Evolutionary conservation across 169 alveolate genomes (phyloP), one percentile per base, ranked within the genome.

Genomic region (Eimeria mitis): DNA sequence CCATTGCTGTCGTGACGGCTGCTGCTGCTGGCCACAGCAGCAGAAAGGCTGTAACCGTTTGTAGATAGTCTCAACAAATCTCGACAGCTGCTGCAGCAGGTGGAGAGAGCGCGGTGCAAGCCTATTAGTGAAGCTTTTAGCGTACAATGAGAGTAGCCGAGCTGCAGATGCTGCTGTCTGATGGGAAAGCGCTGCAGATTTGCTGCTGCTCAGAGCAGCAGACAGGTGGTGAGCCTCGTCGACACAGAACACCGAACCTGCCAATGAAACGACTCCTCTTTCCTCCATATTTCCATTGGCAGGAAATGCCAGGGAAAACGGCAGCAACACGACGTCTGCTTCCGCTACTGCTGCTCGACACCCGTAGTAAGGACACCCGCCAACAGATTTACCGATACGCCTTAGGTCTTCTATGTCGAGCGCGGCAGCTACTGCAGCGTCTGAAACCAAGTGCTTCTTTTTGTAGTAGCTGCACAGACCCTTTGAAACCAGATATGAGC

Each of bases 221-320:
- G 95, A 73, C 44, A 91, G 87, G 84, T 91, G 95, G 85, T 91
- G 95, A 13, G 95, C 95, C 84, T 91, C 95, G 71, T 91, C 95
- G 31, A 91, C 59, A 40, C 71, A 84, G 52, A 91, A 70, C 40
- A 91, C 31, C 2, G 95, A 44, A 21, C 34, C 84, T 25, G 42
- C 85, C 75, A 91, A 47, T 19, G 79, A 40, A 11, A 83, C 54
- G 37, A 14, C 31, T 11, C 49, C 56, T 7, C 23, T 34, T 37
- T 83, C 90, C 19, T 63, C 61, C 21, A 76, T 25, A n/a, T 40
- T 7, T 44, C 81, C 83, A 59, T 56, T 65, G 44, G 94, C 63
- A 37, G 94, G 83, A 61, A 87, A 63, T 56, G 94, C 94, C n/a
- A 87, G 94, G 9, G 81, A 83, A 52, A 83, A 83, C 34, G 90